Percentiles rank a stretch among this genome's conserved stretches.
Evolutionary conservation across 306 rosid genomes (phyloP).

Genomic region (Castanea mollissima): DNA sequence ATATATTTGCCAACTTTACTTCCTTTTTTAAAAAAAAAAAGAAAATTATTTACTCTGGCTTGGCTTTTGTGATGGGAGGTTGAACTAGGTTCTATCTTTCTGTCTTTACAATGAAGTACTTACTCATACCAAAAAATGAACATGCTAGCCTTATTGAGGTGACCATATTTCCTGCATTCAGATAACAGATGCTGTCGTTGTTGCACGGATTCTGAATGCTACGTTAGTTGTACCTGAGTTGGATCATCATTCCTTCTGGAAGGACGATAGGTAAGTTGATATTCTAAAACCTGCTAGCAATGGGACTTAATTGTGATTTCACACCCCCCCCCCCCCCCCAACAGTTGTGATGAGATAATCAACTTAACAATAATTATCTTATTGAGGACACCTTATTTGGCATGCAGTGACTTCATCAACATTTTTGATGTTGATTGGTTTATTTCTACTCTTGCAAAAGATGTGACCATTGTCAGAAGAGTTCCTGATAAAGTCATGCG

Average conservation of each 20-base stretch:
- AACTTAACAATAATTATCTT: slow-evolving; percentile 10
- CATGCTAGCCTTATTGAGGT: slow-evolving; percentile 22
- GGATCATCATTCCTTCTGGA: slow-evolving; percentile 95
- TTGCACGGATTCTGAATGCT: slow-evolving; percentile 95
- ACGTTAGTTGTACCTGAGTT: slow-evolving; percentile 93
- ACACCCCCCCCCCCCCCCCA: background rate
- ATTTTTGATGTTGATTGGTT: slow-evolving; percentile 88
- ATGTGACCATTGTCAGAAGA: slow-evolving; percentile 77
- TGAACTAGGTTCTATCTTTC: slow-evolving; percentile 14
- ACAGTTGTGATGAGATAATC: slow-evolving; percentile 15
- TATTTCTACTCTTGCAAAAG: slow-evolving; percentile 82
- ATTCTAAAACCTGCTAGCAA: slow-evolving; percentile 1
- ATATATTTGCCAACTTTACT: background rate
- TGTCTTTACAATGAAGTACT: background rate
- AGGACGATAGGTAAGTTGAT: slow-evolving; percentile 72
- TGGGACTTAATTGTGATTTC: background rate
- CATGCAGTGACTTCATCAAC: slow-evolving; percentile 76
- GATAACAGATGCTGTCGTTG: slow-evolving; percentile 98
- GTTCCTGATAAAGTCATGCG: slow-evolving; percentile 93
- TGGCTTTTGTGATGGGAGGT: slow-evolving; percentile 13
- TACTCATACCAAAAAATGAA: background rate
- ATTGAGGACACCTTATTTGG: slow-evolving; percentile 10
- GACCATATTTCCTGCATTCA: slow-evolving; percentile 34
- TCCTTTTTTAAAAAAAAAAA: background rate
- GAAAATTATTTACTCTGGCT: background rate